These are phyloP conservation scores for Helotiales sp. DNA, from an alignment of 2,329 filamentous ascomycete genomes.

Conservation along the genomic window DNA sequence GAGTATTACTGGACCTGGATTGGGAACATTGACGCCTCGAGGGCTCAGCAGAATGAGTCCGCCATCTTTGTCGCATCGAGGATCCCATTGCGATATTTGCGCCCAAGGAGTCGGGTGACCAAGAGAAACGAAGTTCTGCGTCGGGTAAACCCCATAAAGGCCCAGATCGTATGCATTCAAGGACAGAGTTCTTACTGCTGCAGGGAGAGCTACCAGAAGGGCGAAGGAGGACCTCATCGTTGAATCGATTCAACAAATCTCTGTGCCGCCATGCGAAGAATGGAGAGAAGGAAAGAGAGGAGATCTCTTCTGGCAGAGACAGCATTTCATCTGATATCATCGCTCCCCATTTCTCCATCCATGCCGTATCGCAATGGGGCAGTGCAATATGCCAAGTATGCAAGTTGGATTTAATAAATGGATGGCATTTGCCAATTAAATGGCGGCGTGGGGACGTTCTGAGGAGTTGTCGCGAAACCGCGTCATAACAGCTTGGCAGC, in stretches of 20 bases:
- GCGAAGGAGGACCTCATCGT: conserved; percentile 6
- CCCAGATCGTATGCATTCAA: conserved; percentile 26
- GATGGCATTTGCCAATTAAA: neutral
- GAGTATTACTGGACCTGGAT: conserved; percentile 27
- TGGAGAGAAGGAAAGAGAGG: neutral
- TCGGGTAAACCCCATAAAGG: conserved; percentile 24
- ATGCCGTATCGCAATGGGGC: neutral
- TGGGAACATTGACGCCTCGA: conserved; percentile 21
- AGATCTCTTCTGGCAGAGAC: neutral
- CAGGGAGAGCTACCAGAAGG: conserved; percentile 11
- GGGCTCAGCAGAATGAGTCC: conserved; percentile 24
- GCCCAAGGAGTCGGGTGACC: conserved; percentile 15
- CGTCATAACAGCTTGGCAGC: conserved; percentile 7
- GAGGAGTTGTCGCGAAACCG: conserved; percentile 1
- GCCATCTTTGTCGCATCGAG: conserved; percentile 21
- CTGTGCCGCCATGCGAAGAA: neutral
- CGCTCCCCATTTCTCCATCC: neutral
- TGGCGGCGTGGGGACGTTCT: neutral
- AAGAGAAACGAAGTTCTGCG: conserved; percentile 21
- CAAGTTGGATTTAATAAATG: neutral
- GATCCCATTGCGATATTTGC: conserved; percentile 21
- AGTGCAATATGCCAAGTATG: conserved; percentile 8
- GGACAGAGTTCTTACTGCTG: conserved; percentile 14
- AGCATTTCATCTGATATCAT: conserved; percentile 3
- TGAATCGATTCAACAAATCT: neutral